phyloP scores from a whole-genome alignment of 2,329 filamentous ascomycete species.

The Proliferodiscus dingleyae region DNA sequence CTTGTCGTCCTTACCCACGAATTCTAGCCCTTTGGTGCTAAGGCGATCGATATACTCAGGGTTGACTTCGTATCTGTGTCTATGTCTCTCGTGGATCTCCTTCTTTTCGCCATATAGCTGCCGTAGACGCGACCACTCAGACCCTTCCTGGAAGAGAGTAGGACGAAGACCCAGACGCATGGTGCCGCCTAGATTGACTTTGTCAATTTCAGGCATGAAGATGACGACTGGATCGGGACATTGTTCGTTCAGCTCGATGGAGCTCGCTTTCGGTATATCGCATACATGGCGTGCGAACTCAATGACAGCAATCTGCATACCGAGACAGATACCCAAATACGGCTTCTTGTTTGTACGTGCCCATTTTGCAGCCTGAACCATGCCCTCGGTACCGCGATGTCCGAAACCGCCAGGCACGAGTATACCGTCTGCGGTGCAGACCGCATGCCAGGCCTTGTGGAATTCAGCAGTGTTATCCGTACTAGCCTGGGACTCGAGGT shows the following conservation, averaged over 20 bases:
- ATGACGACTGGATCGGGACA: constrained; percentile 54
- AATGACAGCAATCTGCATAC: constrained; percentile 75
- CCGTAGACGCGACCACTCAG: constrained; percentile 74
- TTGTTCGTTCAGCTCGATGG: constrained; percentile 30
- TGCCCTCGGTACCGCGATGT: constrained; percentile 76
- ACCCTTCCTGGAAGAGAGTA: constrained; percentile 69
- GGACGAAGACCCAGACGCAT: constrained; percentile 78
- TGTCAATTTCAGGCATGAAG: constrained; percentile 87
- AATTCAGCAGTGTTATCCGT: constrained; percentile 64
- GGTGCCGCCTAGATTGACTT: constrained; percentile 73
- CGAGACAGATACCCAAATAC: constrained; percentile 81
- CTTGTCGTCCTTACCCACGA: constrained; percentile 74
- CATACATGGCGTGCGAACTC: constrained; percentile 78
- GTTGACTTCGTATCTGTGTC: constrained; percentile 89
- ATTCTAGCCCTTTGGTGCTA: constrained; percentile 63
- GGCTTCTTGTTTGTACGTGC: constrained; percentile 76
- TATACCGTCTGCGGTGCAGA: constrained; percentile 64
- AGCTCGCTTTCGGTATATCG: constrained; percentile 45
- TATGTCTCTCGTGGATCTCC: constrained; percentile 67
- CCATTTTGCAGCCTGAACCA: constrained; percentile 84
- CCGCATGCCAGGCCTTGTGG: constrained; percentile 79
- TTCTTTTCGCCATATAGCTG: constrained; percentile 61
- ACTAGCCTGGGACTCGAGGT: constrained; percentile 67
- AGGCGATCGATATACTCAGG: constrained; percentile 68
- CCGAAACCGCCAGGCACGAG: constrained; percentile 62